A percentile compares a stretch with the other conserved stretches of the same genome.
These are phyloP conservation scores for Parascedosporium putredinis DNA, from an alignment of 2,329 filamentous ascomycete genomes.

Conservation along the genomic window DNA sequence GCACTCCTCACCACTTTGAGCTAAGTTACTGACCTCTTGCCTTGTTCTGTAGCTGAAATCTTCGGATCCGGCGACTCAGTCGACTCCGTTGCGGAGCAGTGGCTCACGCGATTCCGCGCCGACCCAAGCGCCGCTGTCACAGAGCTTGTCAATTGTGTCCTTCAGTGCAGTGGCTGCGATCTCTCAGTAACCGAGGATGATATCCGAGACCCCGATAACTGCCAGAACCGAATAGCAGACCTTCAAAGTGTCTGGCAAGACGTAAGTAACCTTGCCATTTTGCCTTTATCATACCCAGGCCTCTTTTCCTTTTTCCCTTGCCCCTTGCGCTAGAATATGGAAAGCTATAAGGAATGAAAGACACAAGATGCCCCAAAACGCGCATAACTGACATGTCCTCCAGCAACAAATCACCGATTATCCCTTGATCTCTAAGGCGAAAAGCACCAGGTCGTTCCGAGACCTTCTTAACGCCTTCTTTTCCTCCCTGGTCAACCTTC, in stretches of 20 bases:
- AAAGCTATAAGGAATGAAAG: neutral
- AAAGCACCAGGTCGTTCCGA: conserved; percentile 67
- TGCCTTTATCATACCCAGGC: neutral
- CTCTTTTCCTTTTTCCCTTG: neutral
- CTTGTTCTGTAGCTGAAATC: conserved; percentile 41
- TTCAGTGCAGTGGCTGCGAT: conserved; percentile 69
- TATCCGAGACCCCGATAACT: conserved; percentile 82
- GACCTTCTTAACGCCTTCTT: conserved; percentile 72
- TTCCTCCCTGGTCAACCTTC: conserved; percentile 59
- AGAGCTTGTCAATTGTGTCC: conserved; percentile 56
- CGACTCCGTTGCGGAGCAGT: conserved; percentile 48
- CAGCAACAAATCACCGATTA: conserved; percentile 78
- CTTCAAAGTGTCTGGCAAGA: conserved; percentile 83
- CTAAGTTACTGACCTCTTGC: conserved; percentile 1
- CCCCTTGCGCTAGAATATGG: neutral
- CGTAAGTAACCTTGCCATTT: conserved; percentile 31
- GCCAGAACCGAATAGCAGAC: conserved; percentile 65
- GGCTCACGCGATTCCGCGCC: conserved; percentile 46
- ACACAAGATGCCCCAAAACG: neutral
- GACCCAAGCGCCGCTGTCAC: conserved; percentile 45
- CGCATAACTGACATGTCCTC: neutral
- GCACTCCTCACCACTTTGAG: neutral
- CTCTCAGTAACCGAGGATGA: conserved; percentile 70
- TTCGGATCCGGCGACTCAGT: conserved; percentile 48
- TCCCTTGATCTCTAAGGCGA: conserved; percentile 75